Base-by-base conservation (phyloP, 176 grass and related monocot genomes). In the Triticum turgidum region DNA sequence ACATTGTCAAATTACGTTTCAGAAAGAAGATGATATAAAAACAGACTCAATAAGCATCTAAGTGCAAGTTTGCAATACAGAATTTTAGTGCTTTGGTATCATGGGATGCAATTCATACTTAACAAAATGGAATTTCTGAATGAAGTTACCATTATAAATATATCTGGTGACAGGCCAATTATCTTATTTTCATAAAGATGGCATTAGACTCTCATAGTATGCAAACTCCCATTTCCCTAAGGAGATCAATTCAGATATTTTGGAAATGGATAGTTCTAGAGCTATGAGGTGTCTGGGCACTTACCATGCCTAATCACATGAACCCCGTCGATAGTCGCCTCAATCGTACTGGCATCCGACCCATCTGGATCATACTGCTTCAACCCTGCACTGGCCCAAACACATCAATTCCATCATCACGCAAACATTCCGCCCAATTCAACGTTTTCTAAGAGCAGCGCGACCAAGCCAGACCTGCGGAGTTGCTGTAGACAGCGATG, bases 261-360 rank as follows among this genome's bases (percentile, higher is more conserved):
- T 8, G 6, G 42, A 51, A 18, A 1, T 13, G 6, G 18, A 29
- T 8, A 39, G 27, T 63, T 80, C 38, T 45, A 85, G 3, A 82
- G 18, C 61, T 52, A 77, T 42, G 25, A 59, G 2, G 5, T 79
- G 13, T 54, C 38, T 27, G 15, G 37, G 59, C 76, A 93, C 89
- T 90, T 91, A 83, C 94, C 96, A 96, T 98, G 93, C 82, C 94
- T 92, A 74, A 98, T 94, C 82, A 96, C 93, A 91, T 84, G 86
- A 91, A 98, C 80, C 62, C 93, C 93, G 27, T 90, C 88, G 54
- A 98, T 94, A 56, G 84, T 77, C 35, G 91, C 88, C 87, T 98
- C 96, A 9, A 98, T 87, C 27, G 42, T 83, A 80, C 32, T 83
- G 7, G 96, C 93, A 34, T 94, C 96, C 5, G 61, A 44, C 6